Percentiles rank a stretch among this genome's conserved stretches.
Evolutionary conservation across 352 stramenopile species (phyloP).

Genomic region (Saprolegnia diclina): DNA sequence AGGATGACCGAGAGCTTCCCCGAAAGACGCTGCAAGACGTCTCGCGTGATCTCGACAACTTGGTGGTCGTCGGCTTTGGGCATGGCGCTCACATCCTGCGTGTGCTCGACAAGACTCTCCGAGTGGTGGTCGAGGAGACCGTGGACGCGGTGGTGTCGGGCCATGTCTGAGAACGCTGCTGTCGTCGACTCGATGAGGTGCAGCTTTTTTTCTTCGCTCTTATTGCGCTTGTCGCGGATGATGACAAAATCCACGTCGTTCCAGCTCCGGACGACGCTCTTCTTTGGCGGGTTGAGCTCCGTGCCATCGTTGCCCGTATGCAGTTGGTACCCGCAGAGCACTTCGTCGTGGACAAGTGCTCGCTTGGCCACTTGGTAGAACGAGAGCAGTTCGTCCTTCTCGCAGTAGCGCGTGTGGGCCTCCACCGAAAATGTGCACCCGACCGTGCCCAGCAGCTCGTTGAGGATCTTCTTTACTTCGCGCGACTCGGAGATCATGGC

Average conservation of each 20-base stretch:
- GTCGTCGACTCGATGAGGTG: neutral
- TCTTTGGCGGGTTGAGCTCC: conserved; percentile 67
- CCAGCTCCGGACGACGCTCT: conserved; percentile 46
- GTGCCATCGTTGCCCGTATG: conserved; percentile 42
- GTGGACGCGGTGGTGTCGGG: conserved; percentile 9
- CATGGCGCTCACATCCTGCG: neutral
- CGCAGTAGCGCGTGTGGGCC: conserved; percentile 49
- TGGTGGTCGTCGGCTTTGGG: neutral
- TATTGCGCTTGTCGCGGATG: conserved; percentile 35
- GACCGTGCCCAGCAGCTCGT: conserved; percentile 63
- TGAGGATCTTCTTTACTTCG: conserved; percentile 74
- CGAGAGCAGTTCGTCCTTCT: conserved; percentile 42
- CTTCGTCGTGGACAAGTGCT: conserved; percentile 49
- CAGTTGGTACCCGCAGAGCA: conserved; percentile 73
- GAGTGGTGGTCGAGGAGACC: neutral
- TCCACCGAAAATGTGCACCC: conserved; percentile 72
- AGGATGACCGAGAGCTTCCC: conserved; percentile 20
- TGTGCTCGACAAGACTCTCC: neutral
- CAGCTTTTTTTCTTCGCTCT: neutral
- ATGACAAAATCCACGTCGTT: conserved; percentile 57
- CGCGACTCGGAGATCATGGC: conserved; percentile 84
- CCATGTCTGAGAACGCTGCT: conserved; percentile 5
- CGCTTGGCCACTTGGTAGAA: conserved; percentile 78
- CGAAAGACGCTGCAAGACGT: conserved; percentile 12
- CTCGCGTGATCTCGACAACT: conserved; percentile 7